Percentiles rank a stretch among this genome's conserved stretches.
Evolutionary conservation across 495 filamentous ascomycete genomes (phyloP).

Genomic region (Lentithecium fluviatile): DNA sequence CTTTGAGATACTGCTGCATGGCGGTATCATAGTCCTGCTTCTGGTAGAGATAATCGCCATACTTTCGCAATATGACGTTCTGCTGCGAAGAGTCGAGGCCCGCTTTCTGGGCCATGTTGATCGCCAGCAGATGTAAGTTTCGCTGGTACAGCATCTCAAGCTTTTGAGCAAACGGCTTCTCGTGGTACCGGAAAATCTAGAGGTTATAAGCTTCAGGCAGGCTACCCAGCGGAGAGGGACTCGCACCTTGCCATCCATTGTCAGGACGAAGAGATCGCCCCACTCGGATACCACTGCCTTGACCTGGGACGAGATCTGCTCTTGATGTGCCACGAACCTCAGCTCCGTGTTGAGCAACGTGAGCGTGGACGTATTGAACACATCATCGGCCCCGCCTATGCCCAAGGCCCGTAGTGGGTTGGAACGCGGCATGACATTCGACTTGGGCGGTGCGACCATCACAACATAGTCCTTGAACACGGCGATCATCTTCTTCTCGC

Average conservation of each 20-base stretch:
- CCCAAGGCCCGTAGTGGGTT: constrained; percentile 63
- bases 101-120: constrained; percentile 87
- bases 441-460: constrained; percentile 77
- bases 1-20: constrained; percentile 96
- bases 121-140: constrained; percentile 87
- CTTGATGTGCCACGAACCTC: constrained; percentile 86
- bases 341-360: constrained; percentile 86
- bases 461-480: constrained; percentile 85
- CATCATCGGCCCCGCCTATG: constrained; percentile 59
- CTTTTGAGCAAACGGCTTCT: constrained; percentile 85
- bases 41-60: constrained; percentile 94
- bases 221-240: constrained; percentile 23
- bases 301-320: constrained; percentile 74
- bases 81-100: constrained; percentile 75
- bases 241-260: constrained; percentile 80
- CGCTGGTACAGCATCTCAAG: constrained; percentile 92
- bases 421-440: constrained; percentile 51
- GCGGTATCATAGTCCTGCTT: constrained; percentile 93
- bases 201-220: background rate
- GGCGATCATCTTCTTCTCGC: constrained; percentile 76
- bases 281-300: constrained; percentile 80
- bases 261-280: constrained; percentile 86
- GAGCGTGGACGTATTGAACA: constrained; percentile 80
- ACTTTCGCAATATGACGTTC: constrained; percentile 88
- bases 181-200: constrained; percentile 84